A percentile compares a stretch with the other conserved stretches of the same genome.
Conservation (phyloP, 208 protist genomes). For the Crithidia expoeki region DNA sequence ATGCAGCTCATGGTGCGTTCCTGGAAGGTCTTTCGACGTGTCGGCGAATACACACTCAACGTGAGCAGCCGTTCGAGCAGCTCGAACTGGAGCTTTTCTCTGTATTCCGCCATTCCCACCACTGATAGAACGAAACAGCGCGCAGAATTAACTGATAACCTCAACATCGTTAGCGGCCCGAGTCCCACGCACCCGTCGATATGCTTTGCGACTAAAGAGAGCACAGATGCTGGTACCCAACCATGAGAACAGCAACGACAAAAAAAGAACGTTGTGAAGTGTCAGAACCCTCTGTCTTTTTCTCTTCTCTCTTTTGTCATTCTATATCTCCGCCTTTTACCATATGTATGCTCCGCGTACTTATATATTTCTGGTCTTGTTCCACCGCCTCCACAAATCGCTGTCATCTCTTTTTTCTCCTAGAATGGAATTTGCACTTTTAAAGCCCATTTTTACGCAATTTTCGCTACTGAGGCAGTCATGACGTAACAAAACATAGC, state of each 20-base stretch:
- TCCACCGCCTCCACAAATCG: too few relatives aligned
- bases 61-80: constrained; percentile 24
- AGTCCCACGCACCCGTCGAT: not conserved
- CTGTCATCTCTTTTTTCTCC: too few relatives aligned
- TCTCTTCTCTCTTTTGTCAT: not conserved
- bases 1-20: constrained; percentile 64
- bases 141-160: constrained; percentile 14
- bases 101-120: constrained; percentile 13
- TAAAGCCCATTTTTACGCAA: too few relatives aligned
- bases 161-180: constrained; percentile 5
- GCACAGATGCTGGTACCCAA: not conserved
- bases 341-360: too few relatives aligned
- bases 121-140: constrained; percentile 7
- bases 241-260: not conserved
- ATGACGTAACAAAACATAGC: too few relatives aligned
- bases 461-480: too few relatives aligned
- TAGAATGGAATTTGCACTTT: too few relatives aligned
- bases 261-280: not conserved
- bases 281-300: not conserved
- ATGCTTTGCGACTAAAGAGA: not conserved
- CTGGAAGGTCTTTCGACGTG: constrained; percentile 46
- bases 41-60: constrained; percentile 39
- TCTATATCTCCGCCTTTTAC: too few relatives aligned
- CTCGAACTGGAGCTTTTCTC: constrained; percentile 26
- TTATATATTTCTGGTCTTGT: too few relatives aligned